phyloP scores from a whole-genome alignment of 2,329 filamentous ascomycete species.

The Xylaria sp. region DNA sequence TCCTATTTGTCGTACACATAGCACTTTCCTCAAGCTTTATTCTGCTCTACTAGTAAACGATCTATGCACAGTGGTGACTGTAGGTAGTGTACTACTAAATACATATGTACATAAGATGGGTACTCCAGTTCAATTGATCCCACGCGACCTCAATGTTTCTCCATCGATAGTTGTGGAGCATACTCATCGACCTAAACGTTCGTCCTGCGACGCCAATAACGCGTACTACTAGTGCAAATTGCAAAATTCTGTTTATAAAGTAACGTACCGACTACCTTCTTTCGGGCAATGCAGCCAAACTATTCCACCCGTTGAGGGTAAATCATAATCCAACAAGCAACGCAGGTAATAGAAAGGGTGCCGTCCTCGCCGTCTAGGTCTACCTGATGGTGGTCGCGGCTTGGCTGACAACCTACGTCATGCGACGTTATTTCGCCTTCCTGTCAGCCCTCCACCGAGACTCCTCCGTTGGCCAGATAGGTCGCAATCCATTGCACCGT shows the following conservation, averaged over 20 bases:
- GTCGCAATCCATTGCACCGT: background rate
- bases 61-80: background rate
- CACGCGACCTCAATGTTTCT: background rate
- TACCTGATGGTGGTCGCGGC: conserved; percentile 10
- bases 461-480: background rate
- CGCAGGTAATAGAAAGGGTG: background rate
- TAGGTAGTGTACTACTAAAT: background rate
- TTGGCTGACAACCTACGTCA: conserved; percentile 35
- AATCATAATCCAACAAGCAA: conserved; percentile 13
- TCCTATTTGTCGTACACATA: background rate
- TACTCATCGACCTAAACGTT: background rate
- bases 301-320: conserved; percentile 3
- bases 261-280: background rate
- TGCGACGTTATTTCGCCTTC: conserved; percentile 26
- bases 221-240: background rate
- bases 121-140: conserved; percentile 2
- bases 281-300: conserved; percentile 1
- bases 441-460: conserved; percentile 28
- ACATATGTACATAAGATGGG: background rate
- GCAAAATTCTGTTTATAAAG: background rate
- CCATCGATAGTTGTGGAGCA: background rate
- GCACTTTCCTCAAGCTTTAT: background rate
- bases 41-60: background rate
- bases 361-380: background rate
- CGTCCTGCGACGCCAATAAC: background rate